Conservation (phyloP, 495 filamentous ascomycete species). For the Podospora pseudoanserina region DNA sequence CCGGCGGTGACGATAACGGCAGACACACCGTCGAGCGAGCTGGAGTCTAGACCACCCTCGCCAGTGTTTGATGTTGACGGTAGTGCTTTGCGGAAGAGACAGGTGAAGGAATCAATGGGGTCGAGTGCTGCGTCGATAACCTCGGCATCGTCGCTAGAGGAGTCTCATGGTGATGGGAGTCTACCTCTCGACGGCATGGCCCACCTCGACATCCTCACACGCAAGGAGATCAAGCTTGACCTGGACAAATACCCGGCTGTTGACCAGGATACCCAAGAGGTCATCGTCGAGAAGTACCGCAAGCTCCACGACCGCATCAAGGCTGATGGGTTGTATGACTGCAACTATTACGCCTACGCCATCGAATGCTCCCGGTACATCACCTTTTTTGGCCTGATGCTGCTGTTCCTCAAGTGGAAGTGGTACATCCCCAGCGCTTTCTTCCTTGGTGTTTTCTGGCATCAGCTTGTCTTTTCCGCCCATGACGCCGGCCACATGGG, state of each 20-base stretch:
- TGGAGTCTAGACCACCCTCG: slow-evolving; percentile 52
- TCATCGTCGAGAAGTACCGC: slow-evolving; percentile 78
- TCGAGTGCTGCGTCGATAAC: slow-evolving; percentile 37
- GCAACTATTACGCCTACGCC: slow-evolving; percentile 79
- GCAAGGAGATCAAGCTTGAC: slow-evolving; percentile 71
- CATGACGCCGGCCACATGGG: slow-evolving; percentile 98
- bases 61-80: slow-evolving; percentile 62
- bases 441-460: slow-evolving; percentile 85
- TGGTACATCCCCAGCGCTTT: slow-evolving; percentile 76
- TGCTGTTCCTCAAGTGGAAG: slow-evolving; percentile 61
- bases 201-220: slow-evolving; percentile 70
- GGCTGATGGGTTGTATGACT: slow-evolving; percentile 74
- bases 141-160: slow-evolving; percentile 43
- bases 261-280: slow-evolving; percentile 68
- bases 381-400: slow-evolving; percentile 60
- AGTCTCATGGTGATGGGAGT: slow-evolving; percentile 30
- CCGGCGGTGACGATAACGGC: slow-evolving; percentile 17
- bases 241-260: slow-evolving; percentile 77
- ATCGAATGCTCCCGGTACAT: slow-evolving; percentile 73
- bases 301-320: slow-evolving; percentile 65
- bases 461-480: slow-evolving; percentile 90
- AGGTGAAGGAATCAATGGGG: slow-evolving; percentile 5
- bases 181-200: slow-evolving; percentile 46
- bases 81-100: slow-evolving; percentile 24
- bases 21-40: slow-evolving; percentile 36